phyloP scores from a whole-genome alignment of 192 early-diverging fungal genomes.

The Thamnidium elegans region DNA sequence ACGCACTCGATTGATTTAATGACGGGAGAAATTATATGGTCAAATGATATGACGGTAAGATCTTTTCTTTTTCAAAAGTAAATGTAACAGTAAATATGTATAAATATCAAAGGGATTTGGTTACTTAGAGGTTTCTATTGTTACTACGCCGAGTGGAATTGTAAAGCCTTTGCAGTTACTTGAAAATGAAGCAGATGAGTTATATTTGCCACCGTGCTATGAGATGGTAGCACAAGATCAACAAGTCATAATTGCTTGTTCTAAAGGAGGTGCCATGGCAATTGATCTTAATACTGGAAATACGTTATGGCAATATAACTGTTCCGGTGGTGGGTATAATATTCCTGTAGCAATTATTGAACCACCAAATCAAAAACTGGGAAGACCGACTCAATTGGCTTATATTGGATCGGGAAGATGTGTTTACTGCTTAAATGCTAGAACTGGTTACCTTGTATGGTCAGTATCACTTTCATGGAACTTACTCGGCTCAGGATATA shows the following conservation, averaged over 20 bases:
- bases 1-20: not conserved
- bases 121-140: not conserved
- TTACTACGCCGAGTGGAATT: not conserved
- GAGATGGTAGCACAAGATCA: not conserved
- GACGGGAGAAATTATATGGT: not conserved
- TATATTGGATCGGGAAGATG: conserved; percentile 18
- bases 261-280: conserved; percentile 6
- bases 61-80: too few species aligned
- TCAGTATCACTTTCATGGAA: not conserved
- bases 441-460: conserved; percentile 12
- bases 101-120: conserved; percentile 10
- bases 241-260: not conserved
- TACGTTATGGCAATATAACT: conserved; percentile 7
- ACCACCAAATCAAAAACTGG: not conserved
- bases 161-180: not conserved
- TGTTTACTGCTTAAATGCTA: conserved; percentile 15
- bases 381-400: not conserved
- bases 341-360: conserved; percentile 14
- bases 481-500: conserved; percentile 1
- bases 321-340: conserved; percentile 15
- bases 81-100: not conserved
- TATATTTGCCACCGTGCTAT: not conserved
- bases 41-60: conserved; percentile 3
- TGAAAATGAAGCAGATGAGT: not conserved
- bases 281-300: not conserved